Conservation (phyloP, 257 asterid genomes). For the Thymus mandschuricus region DNA sequence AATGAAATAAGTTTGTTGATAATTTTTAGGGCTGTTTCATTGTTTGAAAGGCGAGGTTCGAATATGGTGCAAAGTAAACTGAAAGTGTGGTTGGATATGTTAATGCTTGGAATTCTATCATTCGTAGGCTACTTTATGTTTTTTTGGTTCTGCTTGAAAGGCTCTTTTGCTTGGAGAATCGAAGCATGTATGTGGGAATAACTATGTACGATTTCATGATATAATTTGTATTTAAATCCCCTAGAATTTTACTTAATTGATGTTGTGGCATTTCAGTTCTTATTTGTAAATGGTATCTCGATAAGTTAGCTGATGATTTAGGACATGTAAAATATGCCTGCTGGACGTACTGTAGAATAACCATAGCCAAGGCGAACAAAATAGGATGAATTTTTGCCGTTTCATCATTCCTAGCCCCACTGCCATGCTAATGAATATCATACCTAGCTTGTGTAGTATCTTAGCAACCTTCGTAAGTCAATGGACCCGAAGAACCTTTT, state of each 20-base stretch:
- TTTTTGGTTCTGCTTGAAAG: not conserved
- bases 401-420: constrained; percentile 11
- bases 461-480: not conserved
- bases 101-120: not conserved
- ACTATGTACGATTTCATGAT: not conserved
- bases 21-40: not conserved
- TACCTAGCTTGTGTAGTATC: not conserved
- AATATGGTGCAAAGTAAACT: not conserved
- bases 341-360: not conserved
- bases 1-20: not conserved
- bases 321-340: not conserved
- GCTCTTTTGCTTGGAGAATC: not conserved
- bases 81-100: not conserved
- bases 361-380: not conserved
- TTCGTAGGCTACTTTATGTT: not conserved
- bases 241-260: not conserved
- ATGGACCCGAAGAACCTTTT: not conserved
- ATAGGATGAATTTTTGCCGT: constrained; percentile 20
- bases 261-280: not conserved
- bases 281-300: not conserved
- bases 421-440: not conserved
- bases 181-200: not conserved
- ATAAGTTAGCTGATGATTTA: constrained; percentile 3
- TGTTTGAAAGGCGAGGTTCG: no score
- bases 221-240: not conserved